A percentile compares a stretch with the other conserved stretches of the same genome.
phyloP scores from a whole-genome alignment of 257 asterid genomes.

The Ballota nigra region DNA sequence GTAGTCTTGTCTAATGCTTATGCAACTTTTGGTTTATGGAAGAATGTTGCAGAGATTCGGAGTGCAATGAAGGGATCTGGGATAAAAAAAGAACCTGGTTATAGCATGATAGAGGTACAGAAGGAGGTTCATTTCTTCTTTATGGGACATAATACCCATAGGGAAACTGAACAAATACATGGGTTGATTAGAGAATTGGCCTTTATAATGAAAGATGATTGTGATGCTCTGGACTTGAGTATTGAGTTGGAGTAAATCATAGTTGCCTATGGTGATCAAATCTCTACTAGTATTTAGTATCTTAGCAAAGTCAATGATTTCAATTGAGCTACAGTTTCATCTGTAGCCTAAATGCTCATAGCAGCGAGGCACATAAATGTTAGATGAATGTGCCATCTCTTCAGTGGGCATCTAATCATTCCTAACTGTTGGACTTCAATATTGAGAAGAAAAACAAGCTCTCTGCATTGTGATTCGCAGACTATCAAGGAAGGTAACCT shows the following conservation, averaged over 20 bases:
- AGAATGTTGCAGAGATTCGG: constrained; percentile 77
- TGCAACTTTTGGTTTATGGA: constrained; percentile 88
- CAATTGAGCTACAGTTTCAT: background rate
- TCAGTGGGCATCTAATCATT: background rate
- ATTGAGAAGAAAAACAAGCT: background rate
- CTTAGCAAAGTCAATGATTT: background rate
- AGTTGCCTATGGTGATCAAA: constrained; percentile 13
- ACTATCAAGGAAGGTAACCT: background rate
- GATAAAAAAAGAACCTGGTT: constrained; percentile 79
- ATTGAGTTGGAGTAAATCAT: constrained; percentile 28
- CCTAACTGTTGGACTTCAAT: constrained; percentile 3
- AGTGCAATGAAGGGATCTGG: constrained; percentile 81
- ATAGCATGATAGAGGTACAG: constrained; percentile 90
- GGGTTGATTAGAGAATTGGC: constrained; percentile 49
- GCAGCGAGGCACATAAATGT: constrained; percentile 3
- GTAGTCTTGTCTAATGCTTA: constrained; percentile 83
- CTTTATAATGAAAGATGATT: constrained; percentile 49
- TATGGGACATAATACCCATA: constrained; percentile 85
- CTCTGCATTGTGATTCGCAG: background rate
- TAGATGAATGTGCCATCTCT: background rate
- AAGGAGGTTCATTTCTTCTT: constrained; percentile 69
- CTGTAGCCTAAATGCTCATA: constrained; percentile 13
- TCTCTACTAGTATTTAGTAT: background rate
- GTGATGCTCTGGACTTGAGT: constrained; percentile 43
- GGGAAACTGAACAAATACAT: constrained; percentile 52